Base-by-base conservation (phyloP, 495 filamentous ascomycete genomes). In the Jackrogersella minutella region DNA sequence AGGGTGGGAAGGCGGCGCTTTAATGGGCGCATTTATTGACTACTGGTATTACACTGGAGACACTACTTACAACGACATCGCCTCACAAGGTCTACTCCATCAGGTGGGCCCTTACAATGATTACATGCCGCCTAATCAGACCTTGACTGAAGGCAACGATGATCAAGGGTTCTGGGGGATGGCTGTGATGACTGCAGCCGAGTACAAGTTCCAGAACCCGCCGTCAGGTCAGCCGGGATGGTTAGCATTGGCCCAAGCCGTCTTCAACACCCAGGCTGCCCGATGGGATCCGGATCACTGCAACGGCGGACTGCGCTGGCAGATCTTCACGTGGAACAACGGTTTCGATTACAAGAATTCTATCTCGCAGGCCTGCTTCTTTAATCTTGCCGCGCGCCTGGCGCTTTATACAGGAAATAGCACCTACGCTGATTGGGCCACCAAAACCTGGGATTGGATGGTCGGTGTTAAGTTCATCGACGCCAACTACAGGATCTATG, bases 1-100 rank as follows among this genome's bases (percentile, higher is more conserved):
- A 76, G 91, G 91, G 91, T 94, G 91, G 91, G 89, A 93, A 76
- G 88, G 81, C n/a, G 85, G 88, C 13, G 88, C 89, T 46, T 82
- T 90, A 78, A 90, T 88, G 75, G 85, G 85, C 72, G 81, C 86
- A n/a, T 73, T 89, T 63, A 80, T 92, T 57, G 81, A 90, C 62
- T 92, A 92, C 76, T 90, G 85, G 84, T 83, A 84, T 60, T 85
- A 84, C 47, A 90, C 88, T 0, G 85, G 86, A 19, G 86, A 92
- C 59, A 64, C 72, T 8, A 80, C 82, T 5, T 89, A 91, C 73
- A 89, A 90, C 72, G 69, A 81, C 31, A 76, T 84, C 28, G 73
- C 84, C 11, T 74, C 70, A 13, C 65, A 84, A 58, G 87, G 84
- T 8, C 72, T 91, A 62, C 71, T 87, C 31, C 82, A 79, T 65